Base-by-base conservation (phyloP, 352 stramenopile genomes). In the Phytophthora vignae region DNA sequence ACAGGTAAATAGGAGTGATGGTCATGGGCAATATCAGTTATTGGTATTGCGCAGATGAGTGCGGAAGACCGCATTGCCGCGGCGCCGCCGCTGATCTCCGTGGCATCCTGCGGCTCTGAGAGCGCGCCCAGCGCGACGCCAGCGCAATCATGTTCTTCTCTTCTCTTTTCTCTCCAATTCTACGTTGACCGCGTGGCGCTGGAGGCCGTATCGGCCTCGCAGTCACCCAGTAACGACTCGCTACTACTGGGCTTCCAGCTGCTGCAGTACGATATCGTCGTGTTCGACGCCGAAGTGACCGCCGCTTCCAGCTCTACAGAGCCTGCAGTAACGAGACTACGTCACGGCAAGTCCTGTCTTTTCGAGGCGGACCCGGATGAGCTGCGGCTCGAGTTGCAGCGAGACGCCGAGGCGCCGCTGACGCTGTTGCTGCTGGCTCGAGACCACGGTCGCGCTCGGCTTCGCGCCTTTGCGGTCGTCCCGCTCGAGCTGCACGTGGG, bases 121-220 rank as follows among this genome's bases (percentile, higher is more conserved):
- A 58, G 17, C 21, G 25, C 15, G 11, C n/a, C 12, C 25, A 53
- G 5, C 5, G 19, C 22, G n/a, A 14, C 22, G 12, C 4, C 46
- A 12, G 1, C 7, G 3, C 21, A 2, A 19, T 6, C 11, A 12
- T 3, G 46, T 64, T 1, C 55, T 38, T 48, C 55, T 38, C 50
- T 85, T 56, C 69, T 89, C 38, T 89, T 87, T 69, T 85, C 71
- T 3, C 49, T 86, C 40, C 81, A 87, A 63, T 55, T 87, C 17
- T 87, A 78, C 44, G 58, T 84, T 0, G 66, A 75, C 33, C 48
- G 44, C 7, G 53, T 85, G 1, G 25, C 40, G 40, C 40, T 48
- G 14, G 40, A 48, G 14, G 40, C 14, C 14, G 40, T 40, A 40
- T 11, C 10, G 12, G 10, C 33, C 33, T 40, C 49, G n/a, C 15